Evolutionary conservation across 1,139 yeast species (phyloP).

Genomic region (Hanseniaspora uvarum): DNA sequence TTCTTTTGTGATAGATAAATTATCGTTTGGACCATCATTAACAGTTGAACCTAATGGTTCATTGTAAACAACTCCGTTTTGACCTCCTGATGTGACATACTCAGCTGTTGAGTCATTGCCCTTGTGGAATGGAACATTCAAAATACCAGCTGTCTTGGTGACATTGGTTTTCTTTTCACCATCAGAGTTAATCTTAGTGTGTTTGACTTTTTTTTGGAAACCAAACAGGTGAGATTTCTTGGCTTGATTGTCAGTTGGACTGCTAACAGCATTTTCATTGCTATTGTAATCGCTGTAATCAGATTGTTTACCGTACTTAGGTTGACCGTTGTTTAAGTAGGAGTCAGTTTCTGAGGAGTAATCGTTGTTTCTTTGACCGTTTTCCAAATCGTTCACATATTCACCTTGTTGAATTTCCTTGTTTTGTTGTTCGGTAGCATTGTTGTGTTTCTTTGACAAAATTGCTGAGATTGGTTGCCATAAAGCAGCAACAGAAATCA

Average conservation of each 20-base stretch:
- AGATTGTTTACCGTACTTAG: slow-evolving; percentile 4
- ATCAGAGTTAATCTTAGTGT: background rate
- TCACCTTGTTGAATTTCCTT: background rate
- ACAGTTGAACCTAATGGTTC: background rate
- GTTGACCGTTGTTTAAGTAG: background rate
- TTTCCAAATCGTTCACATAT: background rate
- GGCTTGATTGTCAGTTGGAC: background rate
- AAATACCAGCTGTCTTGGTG: background rate
- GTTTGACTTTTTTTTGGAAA: background rate
- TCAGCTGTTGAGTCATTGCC: background rate
- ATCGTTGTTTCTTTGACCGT: no score
- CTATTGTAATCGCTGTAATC: background rate
- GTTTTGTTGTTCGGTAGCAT: background rate
- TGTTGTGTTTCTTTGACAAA: slow-evolving; percentile 8
- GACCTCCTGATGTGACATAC: background rate
- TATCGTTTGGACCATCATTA: no score
- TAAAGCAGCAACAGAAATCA: slow-evolving; percentile 34
- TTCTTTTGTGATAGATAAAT: background rate
- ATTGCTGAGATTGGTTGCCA: slow-evolving; percentile 22
- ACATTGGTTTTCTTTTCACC: background rate
- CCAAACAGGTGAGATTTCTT: background rate
- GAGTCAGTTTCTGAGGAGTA: slow-evolving; percentile 1
- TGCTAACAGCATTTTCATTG: background rate
- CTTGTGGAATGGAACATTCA: slow-evolving; percentile 18
- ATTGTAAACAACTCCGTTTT: background rate